Conservation (phyloP, 2,329 filamentous ascomycete genomes). For the Diaporthe batatas region DNA sequence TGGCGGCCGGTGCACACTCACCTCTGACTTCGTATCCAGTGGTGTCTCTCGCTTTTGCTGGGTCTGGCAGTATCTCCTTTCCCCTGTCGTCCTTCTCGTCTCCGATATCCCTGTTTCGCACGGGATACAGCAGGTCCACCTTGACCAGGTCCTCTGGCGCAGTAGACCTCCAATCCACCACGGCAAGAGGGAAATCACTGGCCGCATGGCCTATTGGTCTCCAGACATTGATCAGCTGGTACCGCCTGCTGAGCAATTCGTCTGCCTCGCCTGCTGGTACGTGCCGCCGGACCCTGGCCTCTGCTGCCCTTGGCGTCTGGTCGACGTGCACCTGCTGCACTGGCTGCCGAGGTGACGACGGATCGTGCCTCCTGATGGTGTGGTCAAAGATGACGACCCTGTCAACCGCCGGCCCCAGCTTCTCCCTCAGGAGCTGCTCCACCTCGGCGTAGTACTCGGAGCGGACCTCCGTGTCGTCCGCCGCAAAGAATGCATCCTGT, state of each 20-base stretch:
- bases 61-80: slow-evolving; percentile 68
- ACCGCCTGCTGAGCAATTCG: slow-evolving; percentile 68
- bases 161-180: slow-evolving; percentile 74
- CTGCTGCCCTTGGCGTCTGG: slow-evolving; percentile 75
- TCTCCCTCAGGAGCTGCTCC: slow-evolving; percentile 66
- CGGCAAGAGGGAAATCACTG: slow-evolving; percentile 73
- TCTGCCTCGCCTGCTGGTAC: slow-evolving; percentile 67
- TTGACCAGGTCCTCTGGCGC: slow-evolving; percentile 69
- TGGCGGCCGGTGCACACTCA: no score
- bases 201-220: slow-evolving; percentile 74
- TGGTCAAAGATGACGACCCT: slow-evolving; percentile 80
- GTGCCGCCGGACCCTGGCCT: slow-evolving; percentile 72
- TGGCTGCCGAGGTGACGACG: slow-evolving; percentile 70
- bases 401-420: slow-evolving; percentile 65
- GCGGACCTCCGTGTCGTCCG: slow-evolving; percentile 67
- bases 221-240: slow-evolving; percentile 80
- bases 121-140: slow-evolving; percentile 74
- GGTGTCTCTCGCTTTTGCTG: slow-evolving; percentile 58
- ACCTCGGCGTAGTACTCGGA: slow-evolving; percentile 72
- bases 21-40: slow-evolving; percentile 71
- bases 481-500: slow-evolving; percentile 58
- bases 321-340: slow-evolving; percentile 80
- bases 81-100: slow-evolving; percentile 66
- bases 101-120: slow-evolving; percentile 50
- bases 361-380: slow-evolving; percentile 71